Evolutionary conservation across 1,284 basidiomycete species (phyloP), one percentile per base, ranked within the genome.

Genomic region (Cerrena zonata): DNA sequence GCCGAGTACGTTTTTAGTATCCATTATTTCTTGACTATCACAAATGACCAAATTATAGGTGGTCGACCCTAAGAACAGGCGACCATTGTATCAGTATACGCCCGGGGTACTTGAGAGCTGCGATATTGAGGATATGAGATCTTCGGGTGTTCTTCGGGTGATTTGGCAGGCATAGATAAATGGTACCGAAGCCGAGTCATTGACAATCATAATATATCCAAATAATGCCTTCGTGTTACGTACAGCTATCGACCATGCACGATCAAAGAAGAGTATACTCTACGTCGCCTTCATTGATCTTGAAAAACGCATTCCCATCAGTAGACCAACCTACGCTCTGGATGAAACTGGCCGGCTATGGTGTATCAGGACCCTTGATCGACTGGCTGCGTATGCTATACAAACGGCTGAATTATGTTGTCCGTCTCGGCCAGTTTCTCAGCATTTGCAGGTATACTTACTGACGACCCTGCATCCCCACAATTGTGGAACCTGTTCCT

Each of bases 301-400:
- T 5, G n/a, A 56, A 43, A 0, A 70, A 69, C 52, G 66, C 65
- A 3, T 69, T 69, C 53, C 68, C 68, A 0, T 68, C 65, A 0
- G 65, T 65, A 2, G 57, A 69, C 41, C 59, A 59, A 11, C 37
- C 55, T 0, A 58, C 63, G 0, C 59, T 70, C 1, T 69, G 69
- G 69, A 22, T 56, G 7, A 67, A 66, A 43, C 56, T 69, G 0
- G 49, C 38, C 21, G 0, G 37, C 1, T 22, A 48, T 19, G 67
- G 67, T 1, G 54, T 56, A 4, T 15, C 47, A 0, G 67, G 69
- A 0, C 58, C 60, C 0, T 10, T 68, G 3, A 59, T 69, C 48
- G 66, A 69, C 54, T 69, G 66, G 66, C 56, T 71, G 0, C 56
- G 66, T 0, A 62, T 57, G 52, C 54, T 64, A 1, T 64, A 64